Percentiles rank a stretch among this genome's conserved stretches.
Conservation (phyloP, 1,139 yeast species). For the Yamadazyma epiphylla region DNA sequence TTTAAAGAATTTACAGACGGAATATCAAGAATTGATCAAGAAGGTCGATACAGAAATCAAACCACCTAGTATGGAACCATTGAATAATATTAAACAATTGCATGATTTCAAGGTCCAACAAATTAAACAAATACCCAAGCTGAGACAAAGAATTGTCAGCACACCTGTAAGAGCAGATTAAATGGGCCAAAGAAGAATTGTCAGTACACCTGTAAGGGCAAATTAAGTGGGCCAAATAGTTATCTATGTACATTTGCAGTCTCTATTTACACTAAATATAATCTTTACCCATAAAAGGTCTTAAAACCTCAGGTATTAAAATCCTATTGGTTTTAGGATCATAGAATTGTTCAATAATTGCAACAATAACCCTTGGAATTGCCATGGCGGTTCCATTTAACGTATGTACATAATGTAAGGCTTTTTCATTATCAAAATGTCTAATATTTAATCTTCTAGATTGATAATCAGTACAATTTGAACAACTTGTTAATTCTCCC, state of each 20-base stretch:
- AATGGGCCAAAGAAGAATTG: slow-evolving; percentile 10
- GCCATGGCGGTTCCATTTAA: slow-evolving; percentile 97
- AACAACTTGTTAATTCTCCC: slow-evolving; percentile 92
- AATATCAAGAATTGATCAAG: slow-evolving; percentile 20
- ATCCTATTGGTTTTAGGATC: slow-evolving; percentile 56
- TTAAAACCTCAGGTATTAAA: slow-evolving; percentile 63
- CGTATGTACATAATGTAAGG: slow-evolving; percentile 64
- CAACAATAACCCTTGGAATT: slow-evolving; percentile 85
- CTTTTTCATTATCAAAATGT: slow-evolving; percentile 34
- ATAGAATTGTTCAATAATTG: slow-evolving; percentile 81
- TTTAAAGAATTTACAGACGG: slow-evolving; percentile 19
- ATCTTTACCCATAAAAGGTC: slow-evolving; percentile 63
- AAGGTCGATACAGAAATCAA: slow-evolving; percentile 4
- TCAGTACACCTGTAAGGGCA: slow-evolving; percentile 21
- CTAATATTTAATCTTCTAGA: slow-evolving; percentile 76
- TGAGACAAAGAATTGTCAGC: slow-evolving; percentile 28
- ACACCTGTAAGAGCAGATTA: slow-evolving; percentile 13
- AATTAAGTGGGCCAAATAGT: slow-evolving; percentile 1
- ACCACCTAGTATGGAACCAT: slow-evolving; percentile 4
- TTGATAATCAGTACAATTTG: slow-evolving; percentile 93
- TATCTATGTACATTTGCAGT: slow-evolving; percentile 4
- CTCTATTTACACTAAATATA: slow-evolving; percentile 18
- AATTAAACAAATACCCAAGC: slow-evolving; percentile 14
- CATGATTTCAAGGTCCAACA: slow-evolving; percentile 26
- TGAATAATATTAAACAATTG: slow-evolving; percentile 27